Evolutionary conservation across 768 basidiomycete species (phyloP).

Genomic region (Tricholoma flavovirens): DNA sequence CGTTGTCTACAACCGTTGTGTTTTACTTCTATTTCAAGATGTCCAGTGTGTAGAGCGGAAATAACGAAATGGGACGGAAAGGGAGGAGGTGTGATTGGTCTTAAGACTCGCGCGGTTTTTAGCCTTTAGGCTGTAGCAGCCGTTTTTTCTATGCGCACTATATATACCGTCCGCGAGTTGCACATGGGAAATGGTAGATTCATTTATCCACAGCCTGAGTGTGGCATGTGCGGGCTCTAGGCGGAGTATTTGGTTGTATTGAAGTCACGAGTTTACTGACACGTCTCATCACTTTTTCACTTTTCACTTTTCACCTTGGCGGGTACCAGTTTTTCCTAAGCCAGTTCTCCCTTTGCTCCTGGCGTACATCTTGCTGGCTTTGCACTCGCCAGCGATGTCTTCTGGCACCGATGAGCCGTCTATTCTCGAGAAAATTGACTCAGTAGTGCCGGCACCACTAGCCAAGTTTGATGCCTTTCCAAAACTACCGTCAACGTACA

Average conservation of each 20-base stretch:
- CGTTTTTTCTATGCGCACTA: too few relatives aligned
- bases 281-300: background rate
- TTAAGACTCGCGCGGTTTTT: conserved; percentile 43
- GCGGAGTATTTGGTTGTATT: too few relatives aligned
- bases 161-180: too few relatives aligned
- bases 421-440: conserved; percentile 60
- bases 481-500: conserved; percentile 79
- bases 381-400: conserved; percentile 10
- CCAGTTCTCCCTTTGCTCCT: background rate
- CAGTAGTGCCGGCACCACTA: conserved; percentile 56
- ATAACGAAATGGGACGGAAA: conserved; percentile 68
- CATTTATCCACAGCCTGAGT: too few relatives aligned
- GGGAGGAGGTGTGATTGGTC: conserved; percentile 62
- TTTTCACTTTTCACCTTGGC: too few relatives aligned
- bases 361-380: background rate
- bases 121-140: conserved; percentile 22
- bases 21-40: conserved; percentile 30
- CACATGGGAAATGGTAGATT: too few relatives aligned
- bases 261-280: background rate
- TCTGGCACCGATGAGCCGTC: conserved; percentile 24
- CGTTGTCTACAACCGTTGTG: background rate
- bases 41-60: conserved; percentile 64
- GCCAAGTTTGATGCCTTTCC: conserved; percentile 83
- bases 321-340: too few relatives aligned
- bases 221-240: too few relatives aligned